phyloP scores from a whole-genome alignment of 2,329 filamentous ascomycete species.

The Alternaria sp. region DNA sequence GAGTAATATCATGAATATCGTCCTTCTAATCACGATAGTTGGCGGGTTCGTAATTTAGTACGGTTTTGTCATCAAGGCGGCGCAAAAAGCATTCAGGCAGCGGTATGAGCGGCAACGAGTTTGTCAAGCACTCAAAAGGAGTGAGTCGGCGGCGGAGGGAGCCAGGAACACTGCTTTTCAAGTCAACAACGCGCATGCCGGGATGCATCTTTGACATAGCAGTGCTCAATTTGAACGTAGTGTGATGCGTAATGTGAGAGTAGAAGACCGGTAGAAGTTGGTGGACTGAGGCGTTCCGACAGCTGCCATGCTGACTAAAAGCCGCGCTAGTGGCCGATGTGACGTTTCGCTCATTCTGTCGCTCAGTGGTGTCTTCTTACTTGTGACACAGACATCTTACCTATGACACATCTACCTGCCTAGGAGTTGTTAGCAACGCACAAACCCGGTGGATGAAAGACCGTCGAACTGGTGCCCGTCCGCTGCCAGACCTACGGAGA shows the following conservation, averaged over 20 bases:
- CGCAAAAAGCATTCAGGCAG: neutral
- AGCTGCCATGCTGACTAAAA: slow-evolving; percentile 13
- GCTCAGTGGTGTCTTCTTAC: neutral
- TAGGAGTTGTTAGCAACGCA: neutral
- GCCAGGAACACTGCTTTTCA: neutral
- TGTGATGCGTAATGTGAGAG: neutral
- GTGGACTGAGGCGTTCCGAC: slow-evolving; percentile 7
- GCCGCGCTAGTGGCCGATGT: neutral
- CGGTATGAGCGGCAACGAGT: neutral
- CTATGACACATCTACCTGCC: neutral
- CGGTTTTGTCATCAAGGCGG: neutral
- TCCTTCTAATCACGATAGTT: neutral
- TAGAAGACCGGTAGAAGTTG: neutral
- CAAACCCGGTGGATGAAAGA: neutral
- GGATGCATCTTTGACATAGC: too few relatives aligned
- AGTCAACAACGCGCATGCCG: too few relatives aligned
- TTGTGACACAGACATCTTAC: neutral
- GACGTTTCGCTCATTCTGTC: neutral
- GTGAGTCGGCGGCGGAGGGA: neutral
- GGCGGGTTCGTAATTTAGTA: neutral
- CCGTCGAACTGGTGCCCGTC: neutral
- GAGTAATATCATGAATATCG: neutral
- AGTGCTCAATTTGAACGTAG: neutral
- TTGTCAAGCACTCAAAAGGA: neutral
- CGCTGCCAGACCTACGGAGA: neutral